These are phyloP conservation scores for Pythium myriotylum DNA, from an alignment of 352 stramenopile species.

Conservation along the genomic window DNA sequence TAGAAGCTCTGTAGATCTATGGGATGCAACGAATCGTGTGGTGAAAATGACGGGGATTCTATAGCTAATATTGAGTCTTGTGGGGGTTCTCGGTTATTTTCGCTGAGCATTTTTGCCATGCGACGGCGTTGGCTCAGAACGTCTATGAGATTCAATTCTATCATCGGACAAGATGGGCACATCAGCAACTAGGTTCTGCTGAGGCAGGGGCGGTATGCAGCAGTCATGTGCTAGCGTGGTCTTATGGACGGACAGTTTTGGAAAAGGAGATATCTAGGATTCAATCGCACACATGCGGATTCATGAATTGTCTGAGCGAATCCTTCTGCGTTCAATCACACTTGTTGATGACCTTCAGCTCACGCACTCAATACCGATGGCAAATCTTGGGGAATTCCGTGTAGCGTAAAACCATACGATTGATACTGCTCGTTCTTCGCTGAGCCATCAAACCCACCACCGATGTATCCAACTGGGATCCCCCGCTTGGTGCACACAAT, in stretches of 20 bases:
- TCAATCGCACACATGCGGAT: background rate
- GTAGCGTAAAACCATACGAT: constrained; percentile 36
- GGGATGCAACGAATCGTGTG: too few relatives aligned
- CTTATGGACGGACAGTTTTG: background rate
- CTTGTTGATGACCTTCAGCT: constrained; percentile 24
- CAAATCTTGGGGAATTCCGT: constrained; percentile 34
- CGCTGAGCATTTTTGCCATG: too few relatives aligned
- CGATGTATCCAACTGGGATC: constrained; percentile 39
- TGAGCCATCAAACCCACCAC: constrained; percentile 35
- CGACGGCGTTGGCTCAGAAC: too few relatives aligned
- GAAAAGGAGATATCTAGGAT: constrained; percentile 4
- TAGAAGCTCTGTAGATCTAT: too few relatives aligned
- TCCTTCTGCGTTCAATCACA: too few relatives aligned
- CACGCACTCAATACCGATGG: constrained; percentile 25
- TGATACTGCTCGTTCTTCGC: constrained; percentile 40
- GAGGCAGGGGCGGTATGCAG: background rate
- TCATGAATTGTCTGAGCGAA: too few relatives aligned
- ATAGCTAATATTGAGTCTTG: too few relatives aligned
- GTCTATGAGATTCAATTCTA: constrained; percentile 10
- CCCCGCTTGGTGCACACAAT: constrained; percentile 22
- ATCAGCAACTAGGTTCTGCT: constrained; percentile 3
- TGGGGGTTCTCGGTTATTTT: too few relatives aligned
- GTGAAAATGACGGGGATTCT: too few relatives aligned
- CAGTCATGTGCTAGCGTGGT: background rate
- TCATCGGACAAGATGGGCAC: constrained; percentile 8